Evolutionary conservation across 805 yeast genomes (phyloP), one percentile per base, ranked within the genome.

Genomic region (Metschnikowia bowlesiae): DNA sequence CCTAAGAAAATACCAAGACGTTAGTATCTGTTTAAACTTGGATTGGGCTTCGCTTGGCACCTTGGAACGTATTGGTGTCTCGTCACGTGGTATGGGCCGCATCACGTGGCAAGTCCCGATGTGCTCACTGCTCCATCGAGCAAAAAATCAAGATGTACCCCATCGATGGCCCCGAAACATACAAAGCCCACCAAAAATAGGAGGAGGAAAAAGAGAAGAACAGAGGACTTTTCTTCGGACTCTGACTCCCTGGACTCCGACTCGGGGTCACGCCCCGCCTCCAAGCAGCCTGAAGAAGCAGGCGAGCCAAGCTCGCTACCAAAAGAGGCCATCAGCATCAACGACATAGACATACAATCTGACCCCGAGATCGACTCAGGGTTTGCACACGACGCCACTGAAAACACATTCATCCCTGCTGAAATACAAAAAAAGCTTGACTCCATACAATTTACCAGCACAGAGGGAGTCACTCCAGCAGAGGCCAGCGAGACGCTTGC

Each of bases 201-300:
- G 59, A 79, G 87, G 54, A 75, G 84, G 62, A 85, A 85, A 78
- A 85, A 84, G 81, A 83, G 90, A 80, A 85, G 91, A 82, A 85
- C 92, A 0, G 89, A 84, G 46, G 89, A 84, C 56, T 80, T 83
- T 31, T 83, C 87, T 0, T 77, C 79, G 14, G 73, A 73, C 39
- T 75, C 81, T 1, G 75, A 71, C 35, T 77, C 82, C 1, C 35
- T 39, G 11, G 46, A 44, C 10, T 44, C 46, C 18, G 75, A 78
- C 8, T 71, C 78, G 1, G 35, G 34, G n/a, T 13, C 39, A 10
- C 7, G 14, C 31, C 6, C 32, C 31, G n/a, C 41, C 9, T 28
- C 16, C 29, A 16, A 6, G 11, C 33, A 44, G 14, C 28, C 26
- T 2, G 32, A 26, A 6, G 16, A 38, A 4, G 31, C 18, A 6